Conservation (phyloP, 768 basidiomycete species). For the Boletus rufocinnamomeus region DNA sequence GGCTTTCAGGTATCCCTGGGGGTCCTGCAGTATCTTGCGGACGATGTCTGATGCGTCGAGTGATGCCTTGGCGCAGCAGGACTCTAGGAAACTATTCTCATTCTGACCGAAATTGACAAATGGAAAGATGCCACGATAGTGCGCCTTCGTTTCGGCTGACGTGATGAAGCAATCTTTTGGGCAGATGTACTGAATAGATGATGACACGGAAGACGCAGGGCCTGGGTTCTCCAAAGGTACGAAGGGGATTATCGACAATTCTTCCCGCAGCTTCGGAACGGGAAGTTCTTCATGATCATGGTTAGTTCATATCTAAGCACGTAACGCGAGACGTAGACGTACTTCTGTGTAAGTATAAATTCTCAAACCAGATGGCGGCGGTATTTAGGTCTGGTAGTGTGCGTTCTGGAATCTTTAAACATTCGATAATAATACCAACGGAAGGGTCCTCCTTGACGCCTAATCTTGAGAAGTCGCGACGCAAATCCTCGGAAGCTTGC, state of each 20-base stretch:
- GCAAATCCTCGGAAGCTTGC: too few species aligned
- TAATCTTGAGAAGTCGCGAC: too few species aligned
- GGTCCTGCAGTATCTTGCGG: too few species aligned
- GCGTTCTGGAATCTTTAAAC: background rate
- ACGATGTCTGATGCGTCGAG: too few species aligned
- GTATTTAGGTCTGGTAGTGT: constrained; percentile 1
- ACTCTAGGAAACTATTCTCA: too few species aligned
- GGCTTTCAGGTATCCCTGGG: too few species aligned
- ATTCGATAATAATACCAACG: background rate
- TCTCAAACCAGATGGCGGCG: constrained; percentile 11
- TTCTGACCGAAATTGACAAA: constrained; percentile 18
- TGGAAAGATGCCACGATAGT: constrained; percentile 13
- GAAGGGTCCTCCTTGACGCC: constrained; percentile 11
- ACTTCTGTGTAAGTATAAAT: constrained; percentile 10
- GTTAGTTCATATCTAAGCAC: constrained; percentile 1
- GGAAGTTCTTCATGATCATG: constrained; percentile 6
- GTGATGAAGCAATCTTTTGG: constrained; percentile 20
- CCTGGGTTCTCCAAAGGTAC: constrained; percentile 8
- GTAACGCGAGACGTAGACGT: background rate
- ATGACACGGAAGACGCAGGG: background rate
- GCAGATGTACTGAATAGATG: too few species aligned
- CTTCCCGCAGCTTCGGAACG: constrained; percentile 2
- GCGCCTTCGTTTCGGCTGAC: constrained; percentile 2
- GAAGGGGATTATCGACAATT: constrained; percentile 11
- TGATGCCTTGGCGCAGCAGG: too few species aligned